Evolutionary conservation across 2,329 filamentous ascomycete species (phyloP).

Genomic region (Fusarium denticulatum): DNA sequence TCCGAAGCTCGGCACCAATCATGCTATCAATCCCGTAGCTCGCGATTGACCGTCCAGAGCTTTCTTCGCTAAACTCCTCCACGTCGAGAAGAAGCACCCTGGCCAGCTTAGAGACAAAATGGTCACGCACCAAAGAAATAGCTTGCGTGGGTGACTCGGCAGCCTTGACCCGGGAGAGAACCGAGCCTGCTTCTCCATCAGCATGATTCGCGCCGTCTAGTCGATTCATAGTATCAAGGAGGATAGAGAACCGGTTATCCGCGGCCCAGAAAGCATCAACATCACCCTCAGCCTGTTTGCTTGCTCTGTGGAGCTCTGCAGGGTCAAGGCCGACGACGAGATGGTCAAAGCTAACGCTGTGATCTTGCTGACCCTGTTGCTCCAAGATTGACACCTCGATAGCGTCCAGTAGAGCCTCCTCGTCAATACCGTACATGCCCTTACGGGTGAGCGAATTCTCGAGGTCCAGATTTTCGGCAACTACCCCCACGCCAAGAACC

Average conservation of each 20-base stretch:
- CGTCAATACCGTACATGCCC: background rate
- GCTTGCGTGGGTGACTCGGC: background rate
- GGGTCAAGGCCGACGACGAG: background rate
- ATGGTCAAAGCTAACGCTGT: background rate
- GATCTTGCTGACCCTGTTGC: background rate
- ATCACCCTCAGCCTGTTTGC: background rate
- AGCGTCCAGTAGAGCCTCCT: background rate
- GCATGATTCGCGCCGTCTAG: background rate
- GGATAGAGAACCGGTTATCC: background rate
- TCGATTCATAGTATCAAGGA: background rate
- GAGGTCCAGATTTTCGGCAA: background rate
- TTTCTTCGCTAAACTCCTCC: background rate
- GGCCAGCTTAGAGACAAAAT: background rate
- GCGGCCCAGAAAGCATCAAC: background rate
- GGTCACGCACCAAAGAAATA: background rate
- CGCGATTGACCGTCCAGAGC: background rate
- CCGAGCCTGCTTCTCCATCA: background rate
- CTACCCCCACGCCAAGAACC: background rate
- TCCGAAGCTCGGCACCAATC: background rate
- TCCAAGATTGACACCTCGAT: background rate
- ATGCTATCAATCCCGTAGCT: background rate
- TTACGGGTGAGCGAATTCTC: background rate
- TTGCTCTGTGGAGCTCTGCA: background rate
- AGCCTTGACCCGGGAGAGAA: background rate
- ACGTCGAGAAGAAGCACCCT: background rate